These are phyloP conservation scores for Populus trichocarpa DNA, from an alignment of 441 rosid genomes.

Conservation along the genomic window DNA sequence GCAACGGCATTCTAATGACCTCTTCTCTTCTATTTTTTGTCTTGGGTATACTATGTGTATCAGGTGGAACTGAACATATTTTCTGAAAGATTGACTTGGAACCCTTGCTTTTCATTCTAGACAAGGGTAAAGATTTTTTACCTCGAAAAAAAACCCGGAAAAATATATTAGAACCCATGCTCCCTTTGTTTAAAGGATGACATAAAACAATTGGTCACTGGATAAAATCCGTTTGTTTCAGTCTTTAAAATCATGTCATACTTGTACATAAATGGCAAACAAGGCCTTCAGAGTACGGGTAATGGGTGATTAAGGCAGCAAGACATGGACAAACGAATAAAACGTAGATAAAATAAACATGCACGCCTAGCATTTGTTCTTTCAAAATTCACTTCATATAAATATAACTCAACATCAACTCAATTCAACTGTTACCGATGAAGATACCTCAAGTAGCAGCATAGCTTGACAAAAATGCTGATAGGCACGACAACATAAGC, in stretches of 20 bases:
- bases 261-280: too few relatives aligned
- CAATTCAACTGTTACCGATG: not conserved
- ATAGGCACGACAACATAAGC: not conserved
- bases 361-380: not conserved
- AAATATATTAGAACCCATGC: too few relatives aligned
- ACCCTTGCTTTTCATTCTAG: too few relatives aligned
- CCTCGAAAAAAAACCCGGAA: too few relatives aligned
- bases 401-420: not conserved
- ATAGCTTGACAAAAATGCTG: not conserved
- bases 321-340: not conserved
- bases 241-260: too few relatives aligned
- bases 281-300: too few relatives aligned
- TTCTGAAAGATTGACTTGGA: too few relatives aligned
- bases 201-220: not conserved
- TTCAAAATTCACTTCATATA: not conserved
- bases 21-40: too few relatives aligned
- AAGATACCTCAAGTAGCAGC: not conserved
- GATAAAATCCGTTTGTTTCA: not conserved
- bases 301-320: not conserved
- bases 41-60: too few relatives aligned
- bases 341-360: not conserved
- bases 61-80: too few relatives aligned
- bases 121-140: too few relatives aligned
- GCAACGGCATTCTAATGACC: too few relatives aligned
- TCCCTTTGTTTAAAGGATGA: not conserved